Base-by-base conservation (phyloP, 202 grass and related monocot genomes). In the Hordeum pubiflorum region DNA sequence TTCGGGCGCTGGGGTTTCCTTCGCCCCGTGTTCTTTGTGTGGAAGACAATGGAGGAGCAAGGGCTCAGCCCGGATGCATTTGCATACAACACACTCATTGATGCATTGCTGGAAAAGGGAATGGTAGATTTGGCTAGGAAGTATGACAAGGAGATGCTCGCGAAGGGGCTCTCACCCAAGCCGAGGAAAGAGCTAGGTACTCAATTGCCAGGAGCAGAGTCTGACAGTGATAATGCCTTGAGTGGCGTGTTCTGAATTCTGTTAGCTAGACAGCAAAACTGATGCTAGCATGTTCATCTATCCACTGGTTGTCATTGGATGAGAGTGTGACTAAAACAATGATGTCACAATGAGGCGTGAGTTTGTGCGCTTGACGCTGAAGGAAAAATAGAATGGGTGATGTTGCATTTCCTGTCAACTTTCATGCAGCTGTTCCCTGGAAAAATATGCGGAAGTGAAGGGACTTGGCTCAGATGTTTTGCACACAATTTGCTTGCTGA, bases 1-100 rank as follows among this genome's bases (percentile, higher is more conserved):
- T 98, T 98, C 33, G 90, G 95, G 24, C 83, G 92, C 3, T 95
- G 92, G 92, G 96, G 96, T 10, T 98, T 98, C 81, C 89, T 98
- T 32, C 87, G 92, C 8, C 92, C 92, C 0, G 92, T 91, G 38
- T 88, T 95, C 74, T 77, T 77, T 34, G 87, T 98, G 72, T 98
- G 92, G 96, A 89, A 86, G 33, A 74, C 79, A 31, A 98, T 95
- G 72, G 87, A 91, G 75, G 85, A 91, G 21, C 92, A 93, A 56
- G 96, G 96, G 12, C 82, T 65, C 68, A 93, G 70, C 55, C 96
- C 96, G 0, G 90, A 98, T 90, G 88, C 90, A 13, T 95, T 93
- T 85, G 90, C 92, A 22, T 95, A 98, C 82, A 89, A 93, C 80
- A 75, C 96, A 7, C 74, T 98, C 32, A 93, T 93, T 69, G 90